Evolutionary conservation across 1,284 basidiomycete species (phyloP).

Genomic region (Meira nashicola): DNA sequence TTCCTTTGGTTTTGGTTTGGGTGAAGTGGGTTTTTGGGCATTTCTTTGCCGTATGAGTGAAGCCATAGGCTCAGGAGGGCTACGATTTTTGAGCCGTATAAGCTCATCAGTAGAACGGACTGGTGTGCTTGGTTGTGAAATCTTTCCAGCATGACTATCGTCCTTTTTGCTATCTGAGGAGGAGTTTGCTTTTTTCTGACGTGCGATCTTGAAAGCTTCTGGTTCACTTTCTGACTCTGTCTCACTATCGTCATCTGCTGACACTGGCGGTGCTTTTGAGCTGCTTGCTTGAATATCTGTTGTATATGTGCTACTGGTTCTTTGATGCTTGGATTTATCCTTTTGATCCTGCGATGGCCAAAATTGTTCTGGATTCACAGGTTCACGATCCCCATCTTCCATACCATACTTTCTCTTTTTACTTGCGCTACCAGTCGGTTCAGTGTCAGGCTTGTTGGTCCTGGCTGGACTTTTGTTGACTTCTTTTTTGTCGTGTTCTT

Average conservation of each 20-base stretch:
- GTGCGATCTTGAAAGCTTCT: neutral
- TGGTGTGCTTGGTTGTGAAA: too few species aligned
- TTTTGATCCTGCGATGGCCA: neutral
- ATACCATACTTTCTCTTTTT: neutral
- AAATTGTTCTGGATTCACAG: slow-evolving; percentile 3
- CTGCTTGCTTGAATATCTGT: neutral
- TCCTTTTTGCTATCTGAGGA: neutral
- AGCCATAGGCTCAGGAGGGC: neutral
- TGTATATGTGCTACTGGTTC: neutral
- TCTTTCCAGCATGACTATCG: neutral
- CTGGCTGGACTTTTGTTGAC: neutral
- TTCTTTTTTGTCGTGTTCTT: neutral
- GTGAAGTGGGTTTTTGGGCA: neutral
- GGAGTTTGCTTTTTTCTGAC: too few species aligned
- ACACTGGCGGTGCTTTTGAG: neutral
- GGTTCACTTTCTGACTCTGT: neutral
- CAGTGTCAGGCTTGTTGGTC: neutral
- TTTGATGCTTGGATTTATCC: neutral
- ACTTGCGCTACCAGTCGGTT: too few species aligned
- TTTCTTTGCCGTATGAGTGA: neutral
- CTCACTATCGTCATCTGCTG: neutral
- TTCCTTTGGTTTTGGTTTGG: neutral
- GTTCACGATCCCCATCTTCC: neutral
- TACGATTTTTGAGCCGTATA: neutral
- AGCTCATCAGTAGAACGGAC: too few species aligned